Percentiles rank a stretch among this genome's conserved stretches.
Evolutionary conservation across 2,329 filamentous ascomycete genomes (phyloP).

Genomic region (Talaromyces sp.): DNA sequence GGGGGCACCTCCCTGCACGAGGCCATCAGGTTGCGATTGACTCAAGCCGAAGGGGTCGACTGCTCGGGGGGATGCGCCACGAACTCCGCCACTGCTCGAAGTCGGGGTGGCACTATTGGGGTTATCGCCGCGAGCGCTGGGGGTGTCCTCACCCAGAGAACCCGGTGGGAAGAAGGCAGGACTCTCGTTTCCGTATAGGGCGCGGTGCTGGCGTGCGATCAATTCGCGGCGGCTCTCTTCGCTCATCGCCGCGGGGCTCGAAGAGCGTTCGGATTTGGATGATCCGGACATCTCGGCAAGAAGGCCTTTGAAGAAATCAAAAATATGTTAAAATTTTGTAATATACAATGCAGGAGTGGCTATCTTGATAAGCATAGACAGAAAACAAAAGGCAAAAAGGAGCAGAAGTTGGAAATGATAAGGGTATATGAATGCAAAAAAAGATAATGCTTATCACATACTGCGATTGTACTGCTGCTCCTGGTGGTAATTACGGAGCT

Average conservation of each 20-base stretch:
- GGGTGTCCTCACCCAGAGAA: slow-evolving; percentile 63
- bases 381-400: slow-evolving; percentile 28
- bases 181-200: slow-evolving; percentile 75
- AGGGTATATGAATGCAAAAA: slow-evolving; percentile 15
- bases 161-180: slow-evolving; percentile 62
- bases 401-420: slow-evolving; percentile 26
- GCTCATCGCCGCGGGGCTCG: slow-evolving; percentile 81
- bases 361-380: slow-evolving; percentile 31
- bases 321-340: slow-evolving; percentile 40
- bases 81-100: slow-evolving; percentile 56
- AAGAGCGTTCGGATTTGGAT: slow-evolving; percentile 78
- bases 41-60: slow-evolving; percentile 63
- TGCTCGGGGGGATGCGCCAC: slow-evolving; percentile 73
- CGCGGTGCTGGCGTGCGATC: slow-evolving; percentile 91
- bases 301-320: slow-evolving; percentile 49
- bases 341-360: slow-evolving; percentile 36
- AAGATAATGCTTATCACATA: slow-evolving; percentile 47
- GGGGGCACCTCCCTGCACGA: slow-evolving; percentile 41
- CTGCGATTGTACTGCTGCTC: slow-evolving; percentile 99
- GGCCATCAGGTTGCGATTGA: slow-evolving; percentile 49
- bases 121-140: slow-evolving; percentile 54
- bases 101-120: slow-evolving; percentile 59
- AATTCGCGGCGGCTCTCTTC: slow-evolving; percentile 95
- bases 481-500: slow-evolving; percentile 99
- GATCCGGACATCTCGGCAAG: slow-evolving; percentile 63